phyloP scores from a whole-genome alignment of 2,329 filamentous ascomycete species.

The Paecilomyces niveus region DNA sequence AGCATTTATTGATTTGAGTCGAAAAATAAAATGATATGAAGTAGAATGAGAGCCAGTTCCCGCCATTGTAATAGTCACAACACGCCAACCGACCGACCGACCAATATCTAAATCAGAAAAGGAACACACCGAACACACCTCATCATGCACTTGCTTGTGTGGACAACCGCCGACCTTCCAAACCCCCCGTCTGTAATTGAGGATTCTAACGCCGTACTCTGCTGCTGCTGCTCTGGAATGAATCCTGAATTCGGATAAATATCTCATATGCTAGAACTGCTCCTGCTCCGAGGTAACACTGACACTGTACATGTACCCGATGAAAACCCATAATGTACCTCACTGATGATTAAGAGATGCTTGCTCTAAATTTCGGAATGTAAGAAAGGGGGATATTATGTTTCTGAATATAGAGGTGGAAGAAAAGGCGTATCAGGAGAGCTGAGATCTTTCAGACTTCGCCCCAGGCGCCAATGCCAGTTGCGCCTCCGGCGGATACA shows the following conservation, averaged over 20 bases:
- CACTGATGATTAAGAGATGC: neutral
- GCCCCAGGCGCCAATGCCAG: conserved; percentile 70
- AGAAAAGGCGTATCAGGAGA: neutral
- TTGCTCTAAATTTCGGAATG: neutral
- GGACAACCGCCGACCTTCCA: neutral
- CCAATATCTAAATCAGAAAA: neutral
- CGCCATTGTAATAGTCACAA: too few species aligned
- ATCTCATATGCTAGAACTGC: neutral
- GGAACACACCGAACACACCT: neutral
- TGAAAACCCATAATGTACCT: neutral
- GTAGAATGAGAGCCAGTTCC: too few species aligned
- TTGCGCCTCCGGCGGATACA: conserved; percentile 58
- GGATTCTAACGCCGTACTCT: neutral
- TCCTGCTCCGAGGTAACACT: neutral
- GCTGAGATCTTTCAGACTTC: conserved; percentile 48
- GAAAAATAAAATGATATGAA: too few species aligned
- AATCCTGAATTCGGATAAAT: neutral
- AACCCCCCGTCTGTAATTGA: neutral
- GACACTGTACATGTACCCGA: neutral
- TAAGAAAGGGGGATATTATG: neutral
- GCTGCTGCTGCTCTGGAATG: neutral
- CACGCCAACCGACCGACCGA: too few species aligned
- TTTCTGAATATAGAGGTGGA: neutral
- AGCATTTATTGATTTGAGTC: too few species aligned
- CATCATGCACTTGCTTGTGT: neutral